Base-by-base conservation (phyloP, 2,329 filamentous ascomycete genomes). In the Biscogniauxia sp. region DNA sequence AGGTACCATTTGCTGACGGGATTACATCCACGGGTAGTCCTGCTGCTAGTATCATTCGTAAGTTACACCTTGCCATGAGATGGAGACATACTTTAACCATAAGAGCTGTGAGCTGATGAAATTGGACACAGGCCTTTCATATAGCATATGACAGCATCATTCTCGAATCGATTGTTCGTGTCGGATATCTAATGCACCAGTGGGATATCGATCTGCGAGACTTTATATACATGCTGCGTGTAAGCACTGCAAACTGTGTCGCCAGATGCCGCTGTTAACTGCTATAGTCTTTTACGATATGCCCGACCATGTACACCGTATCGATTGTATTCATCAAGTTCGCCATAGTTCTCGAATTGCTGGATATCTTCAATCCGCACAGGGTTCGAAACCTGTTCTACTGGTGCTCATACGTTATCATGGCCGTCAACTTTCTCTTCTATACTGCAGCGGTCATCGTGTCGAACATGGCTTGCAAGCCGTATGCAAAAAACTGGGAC, bases 381-480 rank as follows among this genome's bases (percentile, higher is more conserved):
- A 2, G 51, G 1, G 19, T 15, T 19, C 51, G 19, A 19, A 23
- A 23, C 7, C 1, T 13, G 4, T 52, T 52, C 51, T 52, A 23
- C 51, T 52, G 51, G 51, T 19, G 15, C 2, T 52, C 20, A 8
- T 15, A 52, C 6, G 9, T 20, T 19, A 52, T 52, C 19, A 52
- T 52, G 51, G 20, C 15, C 15, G n/a, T 13, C 28, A 32, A 52
- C 23, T 5, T 52, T 1, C 15, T 52, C 7, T 52, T 23, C 19
- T 19, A 52, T 15, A 15, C 51, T 52, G 11, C 19, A 3, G 13
- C 19, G 7, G 1, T 23, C 20, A 52, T 52, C 51, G 51, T 26
- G 5, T 11, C 23, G 15, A 23, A 23, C 2, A 1, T 52, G 1
- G n/a, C 20, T 23, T 52, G 51, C 65, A 82, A 85, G 49, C 84